A percentile compares a stretch with the other conserved stretches of the same genome.
phyloP scores from a whole-genome alignment of 805 yeast species.

The Saccharomycopsis guyanensis region DNA sequence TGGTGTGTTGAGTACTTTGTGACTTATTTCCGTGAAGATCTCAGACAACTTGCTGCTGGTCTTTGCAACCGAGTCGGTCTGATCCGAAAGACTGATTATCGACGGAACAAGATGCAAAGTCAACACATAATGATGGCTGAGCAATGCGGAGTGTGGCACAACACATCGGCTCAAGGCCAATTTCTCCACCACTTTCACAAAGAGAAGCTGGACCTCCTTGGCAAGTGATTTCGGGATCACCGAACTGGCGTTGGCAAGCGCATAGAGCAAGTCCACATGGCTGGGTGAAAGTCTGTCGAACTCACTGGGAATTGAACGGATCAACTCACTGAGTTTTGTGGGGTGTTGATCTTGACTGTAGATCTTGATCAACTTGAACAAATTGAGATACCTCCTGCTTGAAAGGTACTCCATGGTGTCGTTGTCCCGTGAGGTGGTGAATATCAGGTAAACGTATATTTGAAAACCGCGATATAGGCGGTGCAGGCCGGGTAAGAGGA shows the following conservation, averaged over 20 bases:
- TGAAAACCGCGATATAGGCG: too few species aligned
- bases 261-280: conserved; percentile 14
- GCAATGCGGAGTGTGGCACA: neutral
- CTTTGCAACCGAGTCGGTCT: neutral
- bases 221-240: neutral
- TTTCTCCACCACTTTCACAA: neutral
- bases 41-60: neutral
- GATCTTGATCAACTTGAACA: neutral
- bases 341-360: neutral
- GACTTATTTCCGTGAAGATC: neutral
- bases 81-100: conserved; percentile 1
- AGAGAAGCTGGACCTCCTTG: neutral
- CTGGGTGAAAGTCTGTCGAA: neutral
- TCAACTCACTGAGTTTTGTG: neutral
- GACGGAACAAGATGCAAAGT: conserved; percentile 13
- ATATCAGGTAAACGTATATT: too few species aligned
- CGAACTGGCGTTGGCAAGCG: conserved; percentile 4
- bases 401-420: neutral
- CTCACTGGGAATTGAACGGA: neutral
- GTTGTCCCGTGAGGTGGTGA: too few species aligned
- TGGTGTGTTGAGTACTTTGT: neutral
- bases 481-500: too few species aligned
- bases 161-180: neutral
- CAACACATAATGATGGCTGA: conserved; percentile 8
- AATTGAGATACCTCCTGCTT: neutral